Base-by-base conservation (phyloP, 495 filamentous ascomycete species). In the Copromyces sp. region DNA sequence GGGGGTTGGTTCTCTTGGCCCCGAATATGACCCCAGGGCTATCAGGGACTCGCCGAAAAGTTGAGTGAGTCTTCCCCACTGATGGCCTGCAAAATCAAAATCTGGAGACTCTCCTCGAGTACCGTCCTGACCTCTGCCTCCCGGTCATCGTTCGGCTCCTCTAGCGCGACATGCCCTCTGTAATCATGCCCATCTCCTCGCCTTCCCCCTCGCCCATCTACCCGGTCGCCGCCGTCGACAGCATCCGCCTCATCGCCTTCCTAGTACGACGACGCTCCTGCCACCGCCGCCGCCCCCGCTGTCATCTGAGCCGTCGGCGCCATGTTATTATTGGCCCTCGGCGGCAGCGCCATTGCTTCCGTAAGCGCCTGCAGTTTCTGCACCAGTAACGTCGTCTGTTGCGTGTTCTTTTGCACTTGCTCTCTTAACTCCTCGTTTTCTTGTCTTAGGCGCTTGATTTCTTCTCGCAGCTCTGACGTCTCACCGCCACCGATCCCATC, bases 391-490 rank as follows among this genome's bases (percentile, higher is more conserved):
- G 74, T 70, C 1, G 79, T 79, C 72, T 81, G 77, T 70, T 70
- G 75, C 14, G 68, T 78, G 40, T 78, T 79, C 40, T 71, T 74
- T 17, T 79, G 74, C n/a, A 83, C 74, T 70, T 79, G 80, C 42
- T 44, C 74, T 70, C 76, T 77, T 71, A 79, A 79, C 75, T 79
- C 81, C 74, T 77, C 76, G 74, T 80, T 83, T 78, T 83, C 81
- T 3, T 77, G 68, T 20, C 78, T 76, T 65, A 85, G 41, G 11
- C 81, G 74, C 71, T 82, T 80, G 39, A 82, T 73, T 72, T 85
- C 82, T 41, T 85, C 80, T 39, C 80, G 80, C 42, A 82, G 72
- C 37, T 81, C 80, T 1, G 71, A 65, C 5, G 53, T 65, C 53
- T 65, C 53, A 32, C 24, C 71, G 16, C 78, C 74, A 29, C 77